Conservation (phyloP, 345 rosid genomes). For the Psidium friedrichsthalianum region DNA sequence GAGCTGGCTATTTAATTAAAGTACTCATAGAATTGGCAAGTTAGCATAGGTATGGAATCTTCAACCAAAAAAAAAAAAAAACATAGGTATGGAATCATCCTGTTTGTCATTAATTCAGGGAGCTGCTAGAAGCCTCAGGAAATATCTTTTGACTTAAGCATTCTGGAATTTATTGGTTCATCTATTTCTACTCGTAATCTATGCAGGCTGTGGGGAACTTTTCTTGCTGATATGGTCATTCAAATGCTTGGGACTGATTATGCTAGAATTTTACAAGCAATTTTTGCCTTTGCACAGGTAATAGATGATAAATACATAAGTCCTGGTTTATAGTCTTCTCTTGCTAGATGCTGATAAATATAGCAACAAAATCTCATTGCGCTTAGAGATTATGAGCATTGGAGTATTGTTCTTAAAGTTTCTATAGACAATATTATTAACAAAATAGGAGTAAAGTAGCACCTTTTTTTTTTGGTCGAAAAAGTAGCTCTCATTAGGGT, state of each 20-base stretch:
- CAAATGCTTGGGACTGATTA: conserved; percentile 98
- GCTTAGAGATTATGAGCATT: neutral
- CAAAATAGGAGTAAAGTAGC: neutral
- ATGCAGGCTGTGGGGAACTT: conserved; percentile 91
- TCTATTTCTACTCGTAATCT: neutral
- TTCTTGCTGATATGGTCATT: conserved; percentile 86
- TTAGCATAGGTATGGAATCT: neutral
- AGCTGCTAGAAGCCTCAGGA: neutral
- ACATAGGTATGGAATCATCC: neutral
- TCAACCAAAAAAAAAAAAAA: neutral
- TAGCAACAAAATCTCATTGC: neutral
- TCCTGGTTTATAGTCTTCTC: neutral
- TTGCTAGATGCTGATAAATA: neutral
- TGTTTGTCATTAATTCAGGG: neutral
- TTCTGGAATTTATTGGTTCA: neutral
- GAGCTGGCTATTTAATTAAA: neutral
- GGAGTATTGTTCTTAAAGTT: neutral
- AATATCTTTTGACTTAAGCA: neutral
- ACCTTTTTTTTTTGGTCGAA: no score
- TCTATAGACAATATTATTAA: neutral
- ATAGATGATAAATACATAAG: neutral
- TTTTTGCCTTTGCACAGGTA: conserved; percentile 94
- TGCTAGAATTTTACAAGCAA: conserved; percentile 84
- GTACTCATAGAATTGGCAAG: neutral
- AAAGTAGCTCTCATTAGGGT: neutral